Evolutionary conservation across 2,329 filamentous ascomycete species (phyloP).

Genomic region (Colletotrichum chlorophyti): DNA sequence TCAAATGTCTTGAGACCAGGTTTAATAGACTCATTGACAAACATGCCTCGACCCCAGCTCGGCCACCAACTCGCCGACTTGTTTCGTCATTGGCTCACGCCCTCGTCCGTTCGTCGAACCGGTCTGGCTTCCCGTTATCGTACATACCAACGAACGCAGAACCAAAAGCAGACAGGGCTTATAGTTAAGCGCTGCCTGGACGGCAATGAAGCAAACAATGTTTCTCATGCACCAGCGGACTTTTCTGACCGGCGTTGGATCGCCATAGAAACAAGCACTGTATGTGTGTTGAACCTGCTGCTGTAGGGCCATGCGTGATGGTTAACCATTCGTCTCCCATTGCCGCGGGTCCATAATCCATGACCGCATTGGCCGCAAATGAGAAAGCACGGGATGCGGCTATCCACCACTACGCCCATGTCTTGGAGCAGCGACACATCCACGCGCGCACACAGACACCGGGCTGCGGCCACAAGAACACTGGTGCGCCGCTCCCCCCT

Average conservation of each 20-base stretch:
- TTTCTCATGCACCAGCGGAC: background rate
- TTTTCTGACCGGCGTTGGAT: background rate
- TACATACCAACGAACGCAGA: background rate
- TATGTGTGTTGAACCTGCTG: background rate
- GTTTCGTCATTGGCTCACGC: constrained; percentile 15
- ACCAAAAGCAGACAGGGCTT: background rate
- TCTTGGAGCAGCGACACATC: constrained; percentile 2
- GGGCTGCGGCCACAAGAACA: background rate
- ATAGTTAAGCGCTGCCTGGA: background rate
- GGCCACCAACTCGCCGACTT: background rate
- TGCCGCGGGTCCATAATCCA: constrained; percentile 3
- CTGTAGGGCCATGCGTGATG: background rate
- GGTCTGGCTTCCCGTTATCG: constrained; percentile 1
- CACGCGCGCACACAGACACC: background rate
- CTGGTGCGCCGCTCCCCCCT: background rate
- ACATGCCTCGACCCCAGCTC: background rate
- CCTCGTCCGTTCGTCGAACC: constrained; percentile 5
- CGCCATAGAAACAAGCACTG: constrained; percentile 5
- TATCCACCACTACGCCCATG: constrained; percentile 2
- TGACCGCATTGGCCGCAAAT: constrained; percentile 9
- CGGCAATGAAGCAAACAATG: background rate
- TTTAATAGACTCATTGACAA: no score
- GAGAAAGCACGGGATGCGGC: constrained; percentile 5
- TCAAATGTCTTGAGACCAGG: no score
- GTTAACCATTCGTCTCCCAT: background rate